phyloP scores from a whole-genome alignment of 441 rosid species.

The Kokia cookei region DNA sequence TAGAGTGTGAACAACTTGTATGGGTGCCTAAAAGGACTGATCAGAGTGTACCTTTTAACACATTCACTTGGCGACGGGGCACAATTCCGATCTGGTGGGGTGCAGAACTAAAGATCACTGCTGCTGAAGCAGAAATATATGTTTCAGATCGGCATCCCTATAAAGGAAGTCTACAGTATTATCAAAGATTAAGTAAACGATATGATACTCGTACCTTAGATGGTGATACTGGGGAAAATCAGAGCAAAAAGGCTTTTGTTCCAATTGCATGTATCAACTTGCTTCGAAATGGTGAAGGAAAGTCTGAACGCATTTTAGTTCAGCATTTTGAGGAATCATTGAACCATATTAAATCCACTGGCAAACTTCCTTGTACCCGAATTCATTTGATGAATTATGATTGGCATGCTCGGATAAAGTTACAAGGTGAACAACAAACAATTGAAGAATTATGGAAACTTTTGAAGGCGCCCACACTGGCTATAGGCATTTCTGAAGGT shows the following conservation, averaged over 20 bases:
- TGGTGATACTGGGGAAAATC: conserved; percentile 49
- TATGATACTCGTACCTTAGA: conserved; percentile 73
- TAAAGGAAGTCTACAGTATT: conserved; percentile 85
- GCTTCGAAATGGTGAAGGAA: conserved; percentile 86
- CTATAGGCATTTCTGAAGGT: conserved; percentile 85
- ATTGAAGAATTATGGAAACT: conserved; percentile 88
- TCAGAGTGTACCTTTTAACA: conserved; percentile 81
- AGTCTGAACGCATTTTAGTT: conserved; percentile 86
- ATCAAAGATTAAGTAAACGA: conserved; percentile 78
- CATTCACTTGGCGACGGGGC: conserved; percentile 93
- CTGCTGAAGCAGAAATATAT: conserved; percentile 97
- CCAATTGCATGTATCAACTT: conserved; percentile 84
- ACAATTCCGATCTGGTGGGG: conserved; percentile 99
- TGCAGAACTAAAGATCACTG: conserved; percentile 87
- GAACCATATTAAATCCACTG: conserved; percentile 59
- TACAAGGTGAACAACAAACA: conserved; percentile 86
- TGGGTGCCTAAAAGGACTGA: conserved; percentile 81
- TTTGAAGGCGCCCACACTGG: conserved; percentile 66
- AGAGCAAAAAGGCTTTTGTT: conserved; percentile 66
- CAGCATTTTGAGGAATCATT: conserved; percentile 89
- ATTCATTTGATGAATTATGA: conserved; percentile 77
- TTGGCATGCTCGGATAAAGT: conserved; percentile 83
- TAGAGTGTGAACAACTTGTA: conserved; percentile 96
- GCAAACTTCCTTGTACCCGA: conserved; percentile 68
- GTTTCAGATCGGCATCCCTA: conserved; percentile 85